Conservation (phyloP, 495 filamentous ascomycete genomes). For the Daldinia childiae region DNA sequence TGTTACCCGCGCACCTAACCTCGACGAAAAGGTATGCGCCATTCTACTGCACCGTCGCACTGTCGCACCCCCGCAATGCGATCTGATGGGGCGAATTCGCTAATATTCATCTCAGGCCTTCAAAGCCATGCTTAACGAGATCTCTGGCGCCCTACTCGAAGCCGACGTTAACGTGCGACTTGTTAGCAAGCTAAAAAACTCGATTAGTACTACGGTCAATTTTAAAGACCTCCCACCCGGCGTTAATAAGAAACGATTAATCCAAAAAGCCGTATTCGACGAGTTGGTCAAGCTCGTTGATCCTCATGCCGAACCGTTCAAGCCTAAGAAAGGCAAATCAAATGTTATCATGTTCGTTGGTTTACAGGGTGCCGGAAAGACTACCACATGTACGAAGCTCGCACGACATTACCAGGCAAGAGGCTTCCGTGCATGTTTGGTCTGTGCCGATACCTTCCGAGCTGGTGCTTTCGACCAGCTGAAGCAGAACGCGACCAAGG, state of each 20-base stretch:
- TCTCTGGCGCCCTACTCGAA: slow-evolving; percentile 90
- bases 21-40: slow-evolving; percentile 87
- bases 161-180: slow-evolving; percentile 96
- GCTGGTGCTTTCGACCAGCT: slow-evolving; percentile 98
- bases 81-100: slow-evolving; percentile 10
- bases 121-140: slow-evolving; percentile 97
- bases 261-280: slow-evolving; percentile 98
- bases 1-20: slow-evolving; percentile 86
- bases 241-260: slow-evolving; percentile 96
- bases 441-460: slow-evolving; percentile 98
- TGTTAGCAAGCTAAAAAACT: slow-evolving; percentile 91
- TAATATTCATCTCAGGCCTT: slow-evolving; percentile 72
- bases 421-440: slow-evolving; percentile 92
- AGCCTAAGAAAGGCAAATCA: slow-evolving; percentile 93
- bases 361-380: slow-evolving; percentile 96
- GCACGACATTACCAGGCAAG: slow-evolving; percentile 93
- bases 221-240: slow-evolving; percentile 88
- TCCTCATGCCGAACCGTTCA: slow-evolving; percentile 94
- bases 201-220: slow-evolving; percentile 89
- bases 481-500: slow-evolving; percentile 98
- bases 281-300: slow-evolving; percentile 95
- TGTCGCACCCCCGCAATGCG: slow-evolving; percentile 22
- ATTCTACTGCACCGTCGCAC: not conserved
- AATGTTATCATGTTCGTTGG: slow-evolving; percentile 99
- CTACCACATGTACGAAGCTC: slow-evolving; percentile 97